phyloP scores from a whole-genome alignment of 345 rosid genomes.

The Bruguiera parviflora region DNA sequence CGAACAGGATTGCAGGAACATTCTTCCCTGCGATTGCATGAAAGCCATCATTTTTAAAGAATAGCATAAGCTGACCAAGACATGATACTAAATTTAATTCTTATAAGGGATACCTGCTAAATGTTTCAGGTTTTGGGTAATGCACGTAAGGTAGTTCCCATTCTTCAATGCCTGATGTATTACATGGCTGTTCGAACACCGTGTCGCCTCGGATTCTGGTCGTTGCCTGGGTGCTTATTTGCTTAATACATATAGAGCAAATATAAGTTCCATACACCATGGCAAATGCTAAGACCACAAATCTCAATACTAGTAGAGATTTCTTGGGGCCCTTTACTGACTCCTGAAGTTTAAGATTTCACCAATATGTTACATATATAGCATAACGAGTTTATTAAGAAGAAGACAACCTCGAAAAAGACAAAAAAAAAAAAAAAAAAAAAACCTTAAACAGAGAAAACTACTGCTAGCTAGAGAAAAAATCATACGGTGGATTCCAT shows the following conservation, averaged over 20 bases:
- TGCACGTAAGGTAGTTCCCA: slow-evolving; percentile 32
- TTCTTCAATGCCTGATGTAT: slow-evolving; percentile 19
- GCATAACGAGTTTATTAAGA: neutral
- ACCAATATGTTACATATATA: neutral
- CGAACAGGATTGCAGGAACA: slow-evolving; percentile 39
- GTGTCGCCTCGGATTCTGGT: slow-evolving; percentile 14
- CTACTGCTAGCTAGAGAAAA: neutral
- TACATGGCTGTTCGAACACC: slow-evolving; percentile 24
- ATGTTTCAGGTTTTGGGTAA: slow-evolving; percentile 34
- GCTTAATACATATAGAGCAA: slow-evolving; percentile 34
- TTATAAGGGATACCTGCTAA: slow-evolving; percentile 19
- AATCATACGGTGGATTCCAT: slow-evolving; percentile 27
- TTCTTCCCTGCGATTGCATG: slow-evolving; percentile 23
- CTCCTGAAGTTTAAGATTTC: slow-evolving; percentile 20
- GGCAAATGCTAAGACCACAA: slow-evolving; percentile 31
- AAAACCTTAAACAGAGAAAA: neutral
- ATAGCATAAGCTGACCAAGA: neutral
- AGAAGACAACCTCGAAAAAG: neutral
- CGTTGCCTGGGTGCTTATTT: slow-evolving; percentile 19
- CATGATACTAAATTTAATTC: neutral
- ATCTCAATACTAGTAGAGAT: slow-evolving; percentile 29
- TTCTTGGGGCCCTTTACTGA: slow-evolving; percentile 36
- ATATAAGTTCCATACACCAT: slow-evolving; percentile 39
- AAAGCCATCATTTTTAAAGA: neutral
- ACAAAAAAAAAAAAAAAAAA: neutral